Base-by-base conservation (phyloP, 192 early-diverging fungal genomes). In the Dispira parvispora region DNA sequence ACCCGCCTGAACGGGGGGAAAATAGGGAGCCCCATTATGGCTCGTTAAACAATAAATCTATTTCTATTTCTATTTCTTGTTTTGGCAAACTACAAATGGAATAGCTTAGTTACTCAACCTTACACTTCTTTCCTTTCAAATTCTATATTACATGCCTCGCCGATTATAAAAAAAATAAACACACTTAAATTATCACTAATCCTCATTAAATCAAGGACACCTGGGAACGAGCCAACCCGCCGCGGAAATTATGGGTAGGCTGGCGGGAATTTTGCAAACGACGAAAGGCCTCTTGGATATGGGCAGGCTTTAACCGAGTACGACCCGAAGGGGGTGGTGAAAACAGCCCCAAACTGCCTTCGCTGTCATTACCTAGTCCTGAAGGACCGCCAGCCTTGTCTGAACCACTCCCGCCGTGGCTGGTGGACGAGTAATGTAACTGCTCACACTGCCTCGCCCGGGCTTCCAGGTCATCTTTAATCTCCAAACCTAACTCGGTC, bases 271-370 rank as follows among this genome's bases (percentile, higher is more conserved):
- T 71, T 71, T 95, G 91, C 46, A 95, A 69, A 52, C 88, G 67
- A 66, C 94, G 70, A 65, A 92, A 96, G 0, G 92, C 96, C 68
- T 99, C 96, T 57, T 91, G 88, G 46, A 99, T 90, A 68, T 97
- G 94, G 32, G 79, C 74, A 8, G 89, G 85, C 43, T 84, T 70
- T 60, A 99, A 68, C 27, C 92, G 90, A 32, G 84, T 81, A 66
- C 87, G 87, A 60, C 84, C 90, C 38, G 82, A 80, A 12, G 82
- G 84, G 8, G 90, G 88, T 28, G 81, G 71, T 0, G 83, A 83
- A 72, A 98, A 96, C 62, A 96, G 72, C 21, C 81, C 82, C 10
- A 74, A 52, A 16, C 63, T 69, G 26, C 61, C 50, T 42, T 67
- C 63, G 18, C 65, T 26, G 53, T 49, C 13, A 16, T 20, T 9